Conservation (phyloP, 805 yeast species). For the Wickerhamomyces alni region DNA sequence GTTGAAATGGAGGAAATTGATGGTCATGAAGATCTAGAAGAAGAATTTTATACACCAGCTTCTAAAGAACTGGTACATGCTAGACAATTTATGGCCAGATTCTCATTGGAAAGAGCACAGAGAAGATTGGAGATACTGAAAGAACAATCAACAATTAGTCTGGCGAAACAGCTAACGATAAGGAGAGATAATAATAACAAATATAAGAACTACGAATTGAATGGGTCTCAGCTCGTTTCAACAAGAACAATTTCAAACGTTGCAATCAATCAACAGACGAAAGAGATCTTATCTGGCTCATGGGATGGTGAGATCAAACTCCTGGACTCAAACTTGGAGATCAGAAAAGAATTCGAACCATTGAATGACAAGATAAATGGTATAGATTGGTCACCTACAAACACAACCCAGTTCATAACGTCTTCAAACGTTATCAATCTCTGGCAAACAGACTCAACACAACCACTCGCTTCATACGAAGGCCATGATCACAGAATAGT, state of each 20-base stretch:
- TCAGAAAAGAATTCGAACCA: slow-evolving; percentile 14
- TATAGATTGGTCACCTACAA: slow-evolving; percentile 51
- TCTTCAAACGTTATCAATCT: slow-evolving; percentile 41
- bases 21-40: slow-evolving; percentile 47
- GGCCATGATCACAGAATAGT: slow-evolving; percentile 59
- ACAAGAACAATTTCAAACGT: slow-evolving; percentile 64
- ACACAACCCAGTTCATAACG: slow-evolving; percentile 31
- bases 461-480: slow-evolving; percentile 13
- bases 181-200: slow-evolving; percentile 37
- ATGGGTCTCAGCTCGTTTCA: slow-evolving; percentile 68
- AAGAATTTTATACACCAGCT: slow-evolving; percentile 85
- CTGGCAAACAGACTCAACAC: slow-evolving; percentile 20
- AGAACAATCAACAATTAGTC: slow-evolving; percentile 26
- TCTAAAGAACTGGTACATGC: slow-evolving; percentile 42
- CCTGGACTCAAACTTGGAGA: slow-evolving; percentile 35
- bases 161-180: slow-evolving; percentile 36
- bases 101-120: slow-evolving; percentile 43
- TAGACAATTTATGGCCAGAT: slow-evolving; percentile 44
- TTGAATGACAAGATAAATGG: slow-evolving; percentile 65
- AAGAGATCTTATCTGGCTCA: slow-evolving; percentile 57
- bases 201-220: slow-evolving; percentile 34
- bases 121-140: slow-evolving; percentile 33
- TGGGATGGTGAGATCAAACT: slow-evolving; percentile 76
- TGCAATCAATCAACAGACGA: slow-evolving; percentile 33
- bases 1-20: slow-evolving; percentile 15